Percentiles rank a stretch among this genome's conserved stretches.
phyloP scores from a whole-genome alignment of 768 basidiomycete genomes.

The Phylloporus sp. region DNA sequence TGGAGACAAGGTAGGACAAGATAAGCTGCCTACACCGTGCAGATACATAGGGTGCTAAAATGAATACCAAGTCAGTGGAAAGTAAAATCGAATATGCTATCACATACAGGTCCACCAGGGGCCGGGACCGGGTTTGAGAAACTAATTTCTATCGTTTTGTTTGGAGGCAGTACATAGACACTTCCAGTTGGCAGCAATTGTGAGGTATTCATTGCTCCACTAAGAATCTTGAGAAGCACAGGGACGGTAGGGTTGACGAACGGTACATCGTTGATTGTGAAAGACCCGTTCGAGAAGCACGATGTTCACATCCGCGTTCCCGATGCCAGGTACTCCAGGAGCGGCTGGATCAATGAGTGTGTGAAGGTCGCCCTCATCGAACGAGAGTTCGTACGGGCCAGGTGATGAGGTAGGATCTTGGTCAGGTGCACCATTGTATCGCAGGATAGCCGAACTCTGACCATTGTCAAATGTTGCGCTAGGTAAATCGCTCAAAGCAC shows the following conservation, averaged over 20 bases:
- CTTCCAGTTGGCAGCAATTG: conserved; percentile 49
- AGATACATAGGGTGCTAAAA: conserved; percentile 39
- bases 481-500: conserved; percentile 32
- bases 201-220: conserved; percentile 43
- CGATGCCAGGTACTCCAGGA: neutral
- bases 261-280: conserved; percentile 6
- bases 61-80: neutral
- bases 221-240: conserved; percentile 57
- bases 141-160: conserved; percentile 45
- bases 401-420: conserved; percentile 40
- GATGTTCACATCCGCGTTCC: neutral
- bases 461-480: conserved; percentile 31
- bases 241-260: conserved; percentile 43
- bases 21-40: conserved; percentile 34
- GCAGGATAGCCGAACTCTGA: conserved; percentile 48
- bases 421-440: conserved; percentile 43
- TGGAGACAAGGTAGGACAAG: neutral
- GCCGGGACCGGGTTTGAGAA: conserved; percentile 35
- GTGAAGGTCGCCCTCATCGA: conserved; percentile 29
- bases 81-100: neutral
- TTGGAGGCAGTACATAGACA: conserved; percentile 43
- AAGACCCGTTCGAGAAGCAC: neutral
- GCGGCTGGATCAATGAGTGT: neutral
- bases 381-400: conserved; percentile 25
- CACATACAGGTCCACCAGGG: conserved; percentile 29